A percentile compares a stretch with the other conserved stretches of the same genome.
phyloP scores from a whole-genome alignment of 2,329 filamentous ascomycete species.

The Coniochaeta hoffmannii region DNA sequence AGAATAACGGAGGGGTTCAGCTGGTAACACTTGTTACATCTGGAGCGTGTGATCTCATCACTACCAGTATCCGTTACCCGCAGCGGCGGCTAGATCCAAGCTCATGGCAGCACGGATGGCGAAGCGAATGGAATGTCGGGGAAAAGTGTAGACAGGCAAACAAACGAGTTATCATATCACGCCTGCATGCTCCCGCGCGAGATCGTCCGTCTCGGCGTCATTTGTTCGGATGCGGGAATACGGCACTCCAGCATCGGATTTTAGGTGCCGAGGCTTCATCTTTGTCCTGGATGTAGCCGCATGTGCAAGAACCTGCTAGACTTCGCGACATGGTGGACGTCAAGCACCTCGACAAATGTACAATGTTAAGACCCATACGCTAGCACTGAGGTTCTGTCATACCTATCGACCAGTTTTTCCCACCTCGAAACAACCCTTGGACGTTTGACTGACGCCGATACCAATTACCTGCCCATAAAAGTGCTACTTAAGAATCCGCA shows the following conservation, averaged over 20 bases:
- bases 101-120: not conserved
- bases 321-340: no score
- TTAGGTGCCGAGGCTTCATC: no score
- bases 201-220: not conserved
- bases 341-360: no score
- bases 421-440: no score
- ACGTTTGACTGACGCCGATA: not conserved
- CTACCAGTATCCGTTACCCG: not conserved
- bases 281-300: no score
- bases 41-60: not conserved
- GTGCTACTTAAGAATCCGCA: conserved; percentile 48
- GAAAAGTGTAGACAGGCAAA: not conserved
- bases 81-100: not conserved
- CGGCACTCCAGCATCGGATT: no score
- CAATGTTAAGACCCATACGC: no score
- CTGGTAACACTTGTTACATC: conserved; percentile 1
- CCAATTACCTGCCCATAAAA: not conserved
- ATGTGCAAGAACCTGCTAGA: no score
- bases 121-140: not conserved
- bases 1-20: not conserved
- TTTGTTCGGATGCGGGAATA: not conserved
- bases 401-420: no score
- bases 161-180: not conserved
- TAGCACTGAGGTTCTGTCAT: no score
- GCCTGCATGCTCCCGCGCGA: not conserved